Base-by-base conservation (phyloP, 352 stramenopile genomes). In the Globisporangium solare region DNA sequence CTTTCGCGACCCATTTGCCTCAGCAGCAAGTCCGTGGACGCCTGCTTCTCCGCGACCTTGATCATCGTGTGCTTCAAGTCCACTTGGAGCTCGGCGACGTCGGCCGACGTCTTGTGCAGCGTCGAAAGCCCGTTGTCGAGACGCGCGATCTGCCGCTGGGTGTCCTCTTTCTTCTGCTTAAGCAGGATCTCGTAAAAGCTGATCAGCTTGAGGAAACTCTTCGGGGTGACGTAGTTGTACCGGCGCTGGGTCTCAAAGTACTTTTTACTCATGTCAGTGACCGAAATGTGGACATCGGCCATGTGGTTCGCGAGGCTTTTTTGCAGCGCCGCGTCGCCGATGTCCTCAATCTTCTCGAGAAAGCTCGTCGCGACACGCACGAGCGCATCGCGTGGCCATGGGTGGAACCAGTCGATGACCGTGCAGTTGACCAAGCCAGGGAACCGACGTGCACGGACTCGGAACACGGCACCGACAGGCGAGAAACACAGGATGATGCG, bases 171-270 rank as follows among this genome's bases (percentile, higher is more conserved):
- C 53, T 99, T 98, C 54, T 96, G 87, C 54, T 86, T 89, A 21
- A 99, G 80, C 41, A 99, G 61, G 61, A 98, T 97, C 68, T 98
- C 97, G 82, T 99, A 99, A 61, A 99, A 98, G 35, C 77, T 89
- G 47, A 99, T 99, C 13, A 99, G 76, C 73, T 99, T 96, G 21
- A 99, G 78, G 75, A 98, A 99, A 63, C 88, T 98, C 77, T 99
- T 99, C 7, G 97, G 96, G 42, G 97, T 99, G 51, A 98, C 95
- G 68, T 99, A 99, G 70, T 99, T 99, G 88, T 98, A 98, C 8
- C 97, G 83, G 0, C 94, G 77, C 65, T 98, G 93, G 7, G 89
- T 97, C 60, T 98, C 88, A 57, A 97, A 89, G 79, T 98, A 99
- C 62, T 88, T 84, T 53, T 94, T 89, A 35, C 88, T 97, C 78